A percentile compares a stretch with the other conserved stretches of the same genome.
These are phyloP conservation scores for Dentipellis sp. DNA, from an alignment of 768 basidiomycete species.

Conservation along the genomic window DNA sequence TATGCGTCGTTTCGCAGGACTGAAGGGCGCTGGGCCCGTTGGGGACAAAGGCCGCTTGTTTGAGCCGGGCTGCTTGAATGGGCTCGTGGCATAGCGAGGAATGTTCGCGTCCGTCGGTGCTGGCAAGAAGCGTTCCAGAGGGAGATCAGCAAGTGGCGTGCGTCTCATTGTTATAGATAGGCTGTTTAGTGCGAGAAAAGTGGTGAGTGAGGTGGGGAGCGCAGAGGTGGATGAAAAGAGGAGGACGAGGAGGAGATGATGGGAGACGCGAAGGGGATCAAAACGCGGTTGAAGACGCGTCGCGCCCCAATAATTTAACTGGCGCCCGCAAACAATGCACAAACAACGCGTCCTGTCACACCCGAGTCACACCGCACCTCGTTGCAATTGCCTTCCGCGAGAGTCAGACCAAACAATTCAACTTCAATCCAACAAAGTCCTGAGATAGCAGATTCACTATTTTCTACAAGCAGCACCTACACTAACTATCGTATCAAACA, in stretches of 20 bases:
- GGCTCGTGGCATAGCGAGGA: neutral
- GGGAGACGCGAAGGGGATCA: neutral
- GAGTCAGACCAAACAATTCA: too few relatives aligned
- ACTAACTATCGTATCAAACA: neutral
- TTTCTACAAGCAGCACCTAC: too few relatives aligned
- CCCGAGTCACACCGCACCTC: neutral
- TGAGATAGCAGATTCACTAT: too few relatives aligned
- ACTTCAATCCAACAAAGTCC: too few relatives aligned
- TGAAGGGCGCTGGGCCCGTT: slow-evolving; percentile 6
- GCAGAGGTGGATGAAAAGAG: neutral
- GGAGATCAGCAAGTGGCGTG: slow-evolving; percentile 9
- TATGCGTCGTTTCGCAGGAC: slow-evolving; percentile 14
- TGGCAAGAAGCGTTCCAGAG: slow-evolving; percentile 7
- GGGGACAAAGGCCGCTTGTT: slow-evolving; percentile 14
- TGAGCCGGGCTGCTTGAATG: neutral
- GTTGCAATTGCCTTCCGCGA: too few relatives aligned
- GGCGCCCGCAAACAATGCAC: neutral
- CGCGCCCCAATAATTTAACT: neutral
- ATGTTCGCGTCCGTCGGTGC: neutral
- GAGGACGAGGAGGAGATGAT: neutral
- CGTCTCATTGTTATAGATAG: slow-evolving; percentile 6
- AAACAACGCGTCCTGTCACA: slow-evolving; percentile 1
- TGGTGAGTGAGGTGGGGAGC: neutral
- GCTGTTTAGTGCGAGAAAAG: neutral
- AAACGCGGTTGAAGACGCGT: neutral